Conservation (phyloP, 2,329 filamentous ascomycete species). For the Colletotrichum shisoi region DNA sequence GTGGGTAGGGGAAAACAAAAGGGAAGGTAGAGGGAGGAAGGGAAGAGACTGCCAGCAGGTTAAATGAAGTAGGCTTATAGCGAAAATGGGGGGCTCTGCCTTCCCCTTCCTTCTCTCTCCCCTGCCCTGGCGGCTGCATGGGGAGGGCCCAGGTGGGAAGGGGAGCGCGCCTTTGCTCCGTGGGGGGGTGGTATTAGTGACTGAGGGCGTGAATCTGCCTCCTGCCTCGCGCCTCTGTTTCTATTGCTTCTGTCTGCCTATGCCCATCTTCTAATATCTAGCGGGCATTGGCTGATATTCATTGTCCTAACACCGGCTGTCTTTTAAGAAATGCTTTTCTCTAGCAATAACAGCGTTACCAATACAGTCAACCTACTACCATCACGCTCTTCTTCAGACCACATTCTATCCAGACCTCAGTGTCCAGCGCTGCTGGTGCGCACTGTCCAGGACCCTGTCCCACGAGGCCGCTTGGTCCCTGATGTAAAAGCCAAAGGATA, state of each 20-base stretch:
- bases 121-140: neutral
- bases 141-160: no score
- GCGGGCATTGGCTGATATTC: neutral
- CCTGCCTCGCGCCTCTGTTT: no score
- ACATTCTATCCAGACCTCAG: neutral
- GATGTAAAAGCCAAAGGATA: neutral
- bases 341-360: neutral
- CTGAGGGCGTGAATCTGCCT: no score
- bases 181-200: no score
- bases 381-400: neutral
- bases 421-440: neutral
- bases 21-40: conserved; percentile 13
- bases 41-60: conserved; percentile 19
- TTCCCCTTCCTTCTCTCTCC: neutral
- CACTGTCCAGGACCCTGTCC: conserved; percentile 2
- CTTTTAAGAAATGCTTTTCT: neutral
- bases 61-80: conserved; percentile 27
- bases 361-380: neutral
- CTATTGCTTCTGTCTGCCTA: no score
- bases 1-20: neutral
- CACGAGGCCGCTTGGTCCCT: neutral
- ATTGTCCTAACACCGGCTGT: neutral
- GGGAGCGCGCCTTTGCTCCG: no score
- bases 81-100: conserved; percentile 18
- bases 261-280: no score